Percentiles rank a stretch among this genome's conserved stretches.
Conservation (phyloP, 768 basidiomycete species). For the Chiua virens region DNA sequence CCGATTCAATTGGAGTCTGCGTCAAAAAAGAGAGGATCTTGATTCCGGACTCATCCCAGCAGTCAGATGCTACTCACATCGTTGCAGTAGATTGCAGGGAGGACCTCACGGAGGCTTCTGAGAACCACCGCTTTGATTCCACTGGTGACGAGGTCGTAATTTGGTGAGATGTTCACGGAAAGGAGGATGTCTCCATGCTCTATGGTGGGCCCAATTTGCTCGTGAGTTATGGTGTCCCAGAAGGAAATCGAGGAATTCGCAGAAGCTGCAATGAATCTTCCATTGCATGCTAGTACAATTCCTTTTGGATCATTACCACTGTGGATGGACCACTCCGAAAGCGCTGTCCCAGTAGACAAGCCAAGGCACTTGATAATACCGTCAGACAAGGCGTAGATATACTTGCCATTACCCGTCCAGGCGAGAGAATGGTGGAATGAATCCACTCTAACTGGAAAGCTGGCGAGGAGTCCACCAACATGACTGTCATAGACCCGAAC, state of each 20-base stretch:
- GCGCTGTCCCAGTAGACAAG: background rate
- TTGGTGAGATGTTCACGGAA: background rate
- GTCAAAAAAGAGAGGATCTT: too few relatives aligned
- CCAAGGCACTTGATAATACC: background rate
- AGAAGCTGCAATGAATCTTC: background rate
- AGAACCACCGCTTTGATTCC: background rate
- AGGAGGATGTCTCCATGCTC: background rate
- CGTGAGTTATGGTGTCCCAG: background rate
- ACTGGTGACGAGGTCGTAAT: background rate
- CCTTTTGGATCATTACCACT: background rate
- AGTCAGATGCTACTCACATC: too few relatives aligned
- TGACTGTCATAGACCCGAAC: constrained; percentile 3
- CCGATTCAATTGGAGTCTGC: background rate
- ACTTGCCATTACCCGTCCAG: constrained; percentile 1
- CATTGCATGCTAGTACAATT: background rate
- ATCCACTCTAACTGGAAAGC: background rate
- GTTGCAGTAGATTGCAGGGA: too few relatives aligned
- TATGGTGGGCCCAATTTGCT: background rate
- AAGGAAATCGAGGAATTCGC: background rate
- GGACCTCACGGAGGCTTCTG: too few relatives aligned
- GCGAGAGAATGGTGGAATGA: constrained; percentile 3
- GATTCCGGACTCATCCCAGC: too few relatives aligned
- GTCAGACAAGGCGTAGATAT: constrained; percentile 4
- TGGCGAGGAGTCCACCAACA: background rate
- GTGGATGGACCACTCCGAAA: background rate